phyloP scores from a whole-genome alignment of 306 rosid genomes.

The Acmispon strigosus region DNA sequence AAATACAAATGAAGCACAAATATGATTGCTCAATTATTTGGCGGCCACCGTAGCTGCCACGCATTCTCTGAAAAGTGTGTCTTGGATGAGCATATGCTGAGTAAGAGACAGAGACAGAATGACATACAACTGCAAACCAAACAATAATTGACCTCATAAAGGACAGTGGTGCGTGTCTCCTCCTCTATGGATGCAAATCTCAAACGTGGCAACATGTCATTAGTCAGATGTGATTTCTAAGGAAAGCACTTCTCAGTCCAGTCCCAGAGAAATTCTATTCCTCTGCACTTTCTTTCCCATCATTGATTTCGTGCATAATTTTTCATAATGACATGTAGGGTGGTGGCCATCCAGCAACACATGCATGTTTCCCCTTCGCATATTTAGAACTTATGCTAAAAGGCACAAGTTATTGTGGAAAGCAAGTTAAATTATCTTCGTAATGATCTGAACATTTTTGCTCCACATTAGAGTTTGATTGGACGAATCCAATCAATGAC shows the following conservation, averaged over 20 bases:
- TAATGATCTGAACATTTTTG: no score
- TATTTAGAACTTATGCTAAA: no score
- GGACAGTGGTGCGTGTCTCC: neutral
- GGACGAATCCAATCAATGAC: no score
- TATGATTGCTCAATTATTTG: conserved; percentile 6
- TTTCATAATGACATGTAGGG: neutral
- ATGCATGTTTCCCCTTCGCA: no score
- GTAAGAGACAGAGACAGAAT: conserved; percentile 7
- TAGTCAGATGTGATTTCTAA: conserved; percentile 11
- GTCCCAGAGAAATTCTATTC: neutral
- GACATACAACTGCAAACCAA: neutral
- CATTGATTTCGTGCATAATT: neutral
- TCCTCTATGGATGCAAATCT: neutral
- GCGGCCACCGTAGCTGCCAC: neutral
- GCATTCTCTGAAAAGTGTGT: neutral
- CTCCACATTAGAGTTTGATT: no score
- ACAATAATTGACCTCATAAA: neutral
- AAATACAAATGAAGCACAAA: neutral
- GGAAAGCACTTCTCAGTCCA: neutral
- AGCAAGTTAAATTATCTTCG: no score
- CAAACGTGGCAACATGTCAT: conserved; percentile 7
- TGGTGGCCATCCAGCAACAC: no score
- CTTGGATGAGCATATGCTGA: neutral
- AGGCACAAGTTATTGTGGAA: no score
- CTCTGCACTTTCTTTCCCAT: neutral